A percentile compares a stretch with the other conserved stretches of the same genome.
Evolutionary conservation across 1,139 yeast species (phyloP).

Genomic region (Yamadazyma siamensis): DNA sequence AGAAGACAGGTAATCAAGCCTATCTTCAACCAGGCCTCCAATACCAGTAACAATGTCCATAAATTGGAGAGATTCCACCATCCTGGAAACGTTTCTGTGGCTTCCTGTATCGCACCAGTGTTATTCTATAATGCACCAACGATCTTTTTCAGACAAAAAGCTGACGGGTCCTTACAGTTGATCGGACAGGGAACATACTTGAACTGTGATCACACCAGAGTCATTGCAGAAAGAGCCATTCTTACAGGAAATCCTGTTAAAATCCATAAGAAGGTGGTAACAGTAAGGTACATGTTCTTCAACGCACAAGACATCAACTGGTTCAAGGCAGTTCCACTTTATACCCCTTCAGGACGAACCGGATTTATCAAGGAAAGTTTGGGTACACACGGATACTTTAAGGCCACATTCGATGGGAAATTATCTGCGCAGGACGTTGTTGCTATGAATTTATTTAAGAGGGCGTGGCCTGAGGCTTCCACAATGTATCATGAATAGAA

Average conservation of each 20-base stretch:
- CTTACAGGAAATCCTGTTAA: slow-evolving; percentile 94
- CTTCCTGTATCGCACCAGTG: slow-evolving; percentile 89
- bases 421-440: slow-evolving; percentile 89
- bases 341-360: slow-evolving; percentile 86
- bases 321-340: slow-evolving; percentile 90
- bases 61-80: slow-evolving; percentile 83
- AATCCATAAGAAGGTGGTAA: slow-evolving; percentile 88
- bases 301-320: slow-evolving; percentile 83
- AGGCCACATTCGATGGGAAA: slow-evolving; percentile 91
- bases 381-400: slow-evolving; percentile 98
- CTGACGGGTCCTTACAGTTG: slow-evolving; percentile 54
- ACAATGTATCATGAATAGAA: slow-evolving; percentile 27
- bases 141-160: slow-evolving; percentile 54
- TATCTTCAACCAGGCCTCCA: slow-evolving; percentile 73
- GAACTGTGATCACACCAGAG: slow-evolving; percentile 80
- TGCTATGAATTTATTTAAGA: slow-evolving; percentile 90
- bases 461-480: slow-evolving; percentile 79
- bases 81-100: slow-evolving; percentile 67
- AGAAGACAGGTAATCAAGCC: slow-evolving; percentile 87
- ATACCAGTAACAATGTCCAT: slow-evolving; percentile 80
- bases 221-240: slow-evolving; percentile 82
- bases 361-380: slow-evolving; percentile 93
- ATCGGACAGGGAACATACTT: slow-evolving; percentile 89
- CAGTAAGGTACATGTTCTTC: slow-evolving; percentile 97
- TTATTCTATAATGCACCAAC: slow-evolving; percentile 80